Percentiles rank a stretch among this genome's conserved stretches.
phyloP scores from a whole-genome alignment of 1,139 yeast species.

The Taphrina confusa region DNA sequence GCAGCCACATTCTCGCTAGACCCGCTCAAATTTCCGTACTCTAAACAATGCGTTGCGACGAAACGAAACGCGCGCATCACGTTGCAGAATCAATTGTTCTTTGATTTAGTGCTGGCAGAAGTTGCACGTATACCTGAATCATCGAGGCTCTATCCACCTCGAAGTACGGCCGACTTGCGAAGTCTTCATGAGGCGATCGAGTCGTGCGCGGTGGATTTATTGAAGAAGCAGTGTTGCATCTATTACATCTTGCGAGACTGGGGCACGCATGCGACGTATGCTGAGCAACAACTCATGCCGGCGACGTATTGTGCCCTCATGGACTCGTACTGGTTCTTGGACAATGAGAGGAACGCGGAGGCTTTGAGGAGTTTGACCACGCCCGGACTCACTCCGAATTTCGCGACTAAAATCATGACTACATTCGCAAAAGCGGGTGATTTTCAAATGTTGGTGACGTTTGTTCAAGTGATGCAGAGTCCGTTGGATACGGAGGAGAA shows the following conservation, averaged over 20 bases:
- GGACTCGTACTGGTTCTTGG: conserved; percentile 31
- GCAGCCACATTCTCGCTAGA: conserved; percentile 24
- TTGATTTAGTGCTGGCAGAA: conserved; percentile 26
- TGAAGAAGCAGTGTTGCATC: conserved; percentile 33
- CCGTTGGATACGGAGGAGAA: conserved; percentile 25
- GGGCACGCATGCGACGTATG: conserved; percentile 23
- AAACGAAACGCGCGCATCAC: conserved; percentile 11
- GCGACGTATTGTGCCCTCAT: conserved; percentile 25
- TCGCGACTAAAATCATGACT: conserved; percentile 25
- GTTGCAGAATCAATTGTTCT: conserved; percentile 21
- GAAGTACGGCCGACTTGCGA: conserved; percentile 16
- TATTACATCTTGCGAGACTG: conserved; percentile 32
- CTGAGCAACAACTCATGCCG: conserved; percentile 10
- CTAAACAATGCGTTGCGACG: background rate
- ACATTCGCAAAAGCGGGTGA: conserved; percentile 10
- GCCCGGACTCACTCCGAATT: conserved; percentile 29
- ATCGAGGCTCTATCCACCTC: conserved; percentile 18
- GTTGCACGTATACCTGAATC: conserved; percentile 17
- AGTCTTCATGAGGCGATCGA: conserved; percentile 29
- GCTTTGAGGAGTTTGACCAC: conserved; percentile 11
- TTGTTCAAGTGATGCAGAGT: conserved; percentile 22
- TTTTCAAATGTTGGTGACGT: conserved; percentile 2
- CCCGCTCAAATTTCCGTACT: conserved; percentile 28
- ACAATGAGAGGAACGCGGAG: conserved; percentile 7
- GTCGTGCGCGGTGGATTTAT: conserved; percentile 24